Evolutionary conservation across 179 eudicot species (phyloP).

Genomic region (Beta macrorhiza): DNA sequence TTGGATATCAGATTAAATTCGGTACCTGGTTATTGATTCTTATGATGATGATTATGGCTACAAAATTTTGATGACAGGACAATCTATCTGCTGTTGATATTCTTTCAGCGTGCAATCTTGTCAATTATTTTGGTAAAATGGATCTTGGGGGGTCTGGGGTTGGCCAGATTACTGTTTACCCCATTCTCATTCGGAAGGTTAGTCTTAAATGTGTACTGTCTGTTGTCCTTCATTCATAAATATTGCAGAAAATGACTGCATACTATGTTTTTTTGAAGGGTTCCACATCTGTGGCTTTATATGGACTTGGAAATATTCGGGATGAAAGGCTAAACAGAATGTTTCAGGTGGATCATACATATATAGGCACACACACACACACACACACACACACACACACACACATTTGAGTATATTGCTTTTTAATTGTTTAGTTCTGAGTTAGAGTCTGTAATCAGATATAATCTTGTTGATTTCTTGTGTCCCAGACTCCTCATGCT

Average conservation of each 20-base stretch:
- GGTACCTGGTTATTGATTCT: background rate
- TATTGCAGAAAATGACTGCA: constrained; percentile 6
- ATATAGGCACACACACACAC: background rate
- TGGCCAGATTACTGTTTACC: constrained; percentile 84
- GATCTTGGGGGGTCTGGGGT: constrained; percentile 97
- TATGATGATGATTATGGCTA: constrained; percentile 10
- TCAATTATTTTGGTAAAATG: constrained; percentile 98
- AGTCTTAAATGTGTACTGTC: constrained; percentile 20
- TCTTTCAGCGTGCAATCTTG: constrained; percentile 97
- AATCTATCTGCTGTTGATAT: constrained; percentile 99
- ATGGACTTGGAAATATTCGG: constrained; percentile 98
- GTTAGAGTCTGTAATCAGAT: constrained; percentile 17
- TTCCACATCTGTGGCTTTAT: constrained; percentile 83
- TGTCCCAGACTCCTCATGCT: constrained; percentile 89
- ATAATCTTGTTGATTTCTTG: constrained; percentile 19
- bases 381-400: background rate
- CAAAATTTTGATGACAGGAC: constrained; percentile 53
- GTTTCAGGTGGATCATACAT: constrained; percentile 72
- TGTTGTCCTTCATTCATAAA: constrained; percentile 11
- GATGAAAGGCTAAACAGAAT: constrained; percentile 98
- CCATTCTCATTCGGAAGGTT: constrained; percentile 92
- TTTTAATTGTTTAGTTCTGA: constrained; percentile 15
- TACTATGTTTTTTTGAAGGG: constrained; percentile 50
- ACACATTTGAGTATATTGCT: background rate
- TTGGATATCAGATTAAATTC: background rate